Conservation (phyloP, 164 flowering plant genomes). For the Taxillus chinensis region DNA sequence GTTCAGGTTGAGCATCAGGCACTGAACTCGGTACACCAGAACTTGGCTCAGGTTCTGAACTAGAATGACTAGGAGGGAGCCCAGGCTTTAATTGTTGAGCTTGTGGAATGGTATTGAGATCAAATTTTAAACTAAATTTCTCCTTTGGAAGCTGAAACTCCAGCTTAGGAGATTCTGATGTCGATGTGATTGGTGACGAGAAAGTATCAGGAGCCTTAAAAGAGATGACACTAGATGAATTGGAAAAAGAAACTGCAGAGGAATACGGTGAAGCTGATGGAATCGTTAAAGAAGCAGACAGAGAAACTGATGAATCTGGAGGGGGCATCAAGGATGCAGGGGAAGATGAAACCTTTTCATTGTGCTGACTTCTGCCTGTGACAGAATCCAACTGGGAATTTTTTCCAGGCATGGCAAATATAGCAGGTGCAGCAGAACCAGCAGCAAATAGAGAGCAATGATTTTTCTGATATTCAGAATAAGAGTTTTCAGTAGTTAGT, state of each 20-base stretch:
- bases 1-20: constrained; percentile 20
- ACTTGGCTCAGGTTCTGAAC: constrained; percentile 12
- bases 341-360: constrained; percentile 14
- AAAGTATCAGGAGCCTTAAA: constrained; percentile 14
- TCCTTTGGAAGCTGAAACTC: constrained; percentile 14
- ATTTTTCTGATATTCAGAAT: constrained; percentile 11
- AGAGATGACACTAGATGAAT: constrained; percentile 15
- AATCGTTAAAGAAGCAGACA: constrained; percentile 10
- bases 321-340: constrained; percentile 14
- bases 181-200: constrained; percentile 10
- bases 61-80: constrained; percentile 9
- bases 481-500: constrained; percentile 7
- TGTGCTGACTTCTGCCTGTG: constrained; percentile 19
- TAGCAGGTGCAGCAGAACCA: constrained; percentile 11
- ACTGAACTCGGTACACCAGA: constrained; percentile 7
- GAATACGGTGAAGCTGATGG: constrained; percentile 2
- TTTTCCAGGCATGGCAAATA: constrained; percentile 12
- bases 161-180: constrained; percentile 10
- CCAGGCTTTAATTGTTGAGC: constrained; percentile 16
- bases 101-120: constrained; percentile 11
- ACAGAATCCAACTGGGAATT: constrained; percentile 9
- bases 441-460: constrained; percentile 8
- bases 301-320: constrained; percentile 9
- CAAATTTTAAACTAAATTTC: constrained; percentile 9
- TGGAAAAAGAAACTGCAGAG: constrained; percentile 5